Percentiles rank a stretch among this genome's conserved stretches.
Conservation (phyloP, 345 rosid genomes). For the Eucalyptus polybractea region DNA sequence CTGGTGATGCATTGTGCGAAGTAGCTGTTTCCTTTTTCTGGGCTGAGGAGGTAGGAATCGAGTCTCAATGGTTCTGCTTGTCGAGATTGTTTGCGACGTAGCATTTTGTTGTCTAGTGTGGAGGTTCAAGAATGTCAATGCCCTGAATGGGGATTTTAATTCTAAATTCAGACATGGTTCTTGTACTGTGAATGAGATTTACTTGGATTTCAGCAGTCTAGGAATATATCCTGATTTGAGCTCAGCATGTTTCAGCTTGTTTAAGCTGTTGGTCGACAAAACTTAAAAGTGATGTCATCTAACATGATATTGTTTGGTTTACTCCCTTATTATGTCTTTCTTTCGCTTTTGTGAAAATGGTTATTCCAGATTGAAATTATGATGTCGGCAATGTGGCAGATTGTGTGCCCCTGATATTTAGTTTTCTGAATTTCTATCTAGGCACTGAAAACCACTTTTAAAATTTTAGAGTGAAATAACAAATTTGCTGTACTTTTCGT, state of each 20-base stretch:
- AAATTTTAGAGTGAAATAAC: neutral
- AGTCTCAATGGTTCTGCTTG: neutral
- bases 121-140: neutral
- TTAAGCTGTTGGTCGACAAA: neutral
- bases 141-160: neutral
- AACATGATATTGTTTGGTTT: neutral
- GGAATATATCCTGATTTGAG: neutral
- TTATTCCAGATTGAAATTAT: neutral
- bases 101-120: neutral
- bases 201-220: neutral
- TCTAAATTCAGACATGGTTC: neutral
- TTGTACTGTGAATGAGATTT: neutral
- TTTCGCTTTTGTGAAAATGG: neutral
- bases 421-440: neutral
- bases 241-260: neutral
- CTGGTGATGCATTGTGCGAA: neutral
- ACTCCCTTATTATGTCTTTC: neutral
- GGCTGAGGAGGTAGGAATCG: neutral
- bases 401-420: neutral
- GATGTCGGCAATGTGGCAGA: neutral
- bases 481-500: neutral
- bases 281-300: neutral
- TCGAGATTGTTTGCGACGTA: accelerated
- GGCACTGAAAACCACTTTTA: neutral
- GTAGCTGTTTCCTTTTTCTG: neutral